Conservation (phyloP, 108 stramenopile species). For the Skeletonema potamos region DNA sequence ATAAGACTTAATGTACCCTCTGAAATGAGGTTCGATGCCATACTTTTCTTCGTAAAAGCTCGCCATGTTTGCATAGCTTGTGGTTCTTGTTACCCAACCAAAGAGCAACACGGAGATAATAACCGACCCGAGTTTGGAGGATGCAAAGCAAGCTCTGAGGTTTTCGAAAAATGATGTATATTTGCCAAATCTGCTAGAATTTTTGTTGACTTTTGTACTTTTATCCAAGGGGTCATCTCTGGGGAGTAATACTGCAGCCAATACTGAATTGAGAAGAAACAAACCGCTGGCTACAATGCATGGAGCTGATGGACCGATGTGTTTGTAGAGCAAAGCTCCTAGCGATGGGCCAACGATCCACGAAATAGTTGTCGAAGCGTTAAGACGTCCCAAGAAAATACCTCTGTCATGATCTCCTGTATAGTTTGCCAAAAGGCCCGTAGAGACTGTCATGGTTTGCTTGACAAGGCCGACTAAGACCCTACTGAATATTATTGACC, state of each 20-base stretch:
- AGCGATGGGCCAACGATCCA: constrained; percentile 81
- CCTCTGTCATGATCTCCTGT: constrained; percentile 57
- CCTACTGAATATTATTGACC: constrained; percentile 61
- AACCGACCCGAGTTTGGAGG: constrained; percentile 50
- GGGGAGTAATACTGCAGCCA: constrained; percentile 54
- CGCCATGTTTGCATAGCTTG: constrained; percentile 68
- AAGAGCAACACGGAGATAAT: constrained; percentile 55
- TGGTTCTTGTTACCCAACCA: constrained; percentile 60
- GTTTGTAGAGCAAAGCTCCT: constrained; percentile 67
- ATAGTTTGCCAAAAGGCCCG: constrained; percentile 68
- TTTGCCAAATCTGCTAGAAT: neutral
- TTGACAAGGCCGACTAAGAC: constrained; percentile 92
- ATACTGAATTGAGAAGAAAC: constrained; percentile 60
- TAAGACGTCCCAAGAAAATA: constrained; percentile 60
- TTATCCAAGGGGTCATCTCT: constrained; percentile 20
- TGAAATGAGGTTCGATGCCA: constrained; percentile 61
- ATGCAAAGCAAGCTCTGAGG: constrained; percentile 59
- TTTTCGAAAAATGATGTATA: constrained; percentile 47
- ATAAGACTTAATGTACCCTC: constrained; percentile 76
- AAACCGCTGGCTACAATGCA: constrained; percentile 52
- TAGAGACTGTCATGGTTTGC: constrained; percentile 93
- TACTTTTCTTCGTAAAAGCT: constrained; percentile 83
- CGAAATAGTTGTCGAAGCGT: constrained; percentile 61
- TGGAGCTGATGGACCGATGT: constrained; percentile 62
- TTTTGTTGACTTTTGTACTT: constrained; percentile 12